Evolutionary conservation across 2,329 filamentous ascomycete genomes (phyloP), one percentile per base, ranked within the genome.

Genomic region (Fusarium sp.): DNA sequence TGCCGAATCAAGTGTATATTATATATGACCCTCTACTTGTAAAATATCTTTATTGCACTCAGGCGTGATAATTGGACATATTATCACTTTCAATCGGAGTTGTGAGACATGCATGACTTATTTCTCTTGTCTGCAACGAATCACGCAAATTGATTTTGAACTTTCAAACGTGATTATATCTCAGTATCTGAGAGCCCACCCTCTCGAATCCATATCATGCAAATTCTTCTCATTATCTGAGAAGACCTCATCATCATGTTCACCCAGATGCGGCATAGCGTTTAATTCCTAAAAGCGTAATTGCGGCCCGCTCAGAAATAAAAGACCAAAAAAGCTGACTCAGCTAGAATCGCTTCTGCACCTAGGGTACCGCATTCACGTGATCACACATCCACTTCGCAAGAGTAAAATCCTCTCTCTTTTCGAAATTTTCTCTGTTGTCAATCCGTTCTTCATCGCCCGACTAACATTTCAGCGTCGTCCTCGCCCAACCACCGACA

Each of bases 401-500:
- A 18, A 64, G 67, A 60, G 70, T 71, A 76, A 80, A 76, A 77
- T 77, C 66, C 60, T 51, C 58, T 63, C 57, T 52, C 41, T 16
- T 37, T 49, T 46, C 14, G 23, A 53, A 61, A 30, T 44, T 70
- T 60, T 59, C n/a, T 51, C 23, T n/a, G 39, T 46, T 59, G 65
- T 59, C 68, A 75, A 73, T 54, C 65, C 60, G 64, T 31, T 65
- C 70, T 64, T 37, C 50, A 56, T 76, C 75, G 73, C 77, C 75
- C 77, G 76, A 70, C 74, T 72, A 72, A 74, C 58, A 63, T 58
- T 39, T 61, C 56, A 59, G 51, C 61, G 61, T 67, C 71, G 66
- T 69, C 72, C 61, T 74, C 76, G 70, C 71, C 69, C 74, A 75
- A 67, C 45, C 55, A 73, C 74, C 77, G 74, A 67, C 87, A 88